Percentiles rank a stretch among this genome's conserved stretches.
Evolutionary conservation across 192 early-diverging fungal genomes (phyloP).

Genomic region (Coemansia sp.): DNA sequence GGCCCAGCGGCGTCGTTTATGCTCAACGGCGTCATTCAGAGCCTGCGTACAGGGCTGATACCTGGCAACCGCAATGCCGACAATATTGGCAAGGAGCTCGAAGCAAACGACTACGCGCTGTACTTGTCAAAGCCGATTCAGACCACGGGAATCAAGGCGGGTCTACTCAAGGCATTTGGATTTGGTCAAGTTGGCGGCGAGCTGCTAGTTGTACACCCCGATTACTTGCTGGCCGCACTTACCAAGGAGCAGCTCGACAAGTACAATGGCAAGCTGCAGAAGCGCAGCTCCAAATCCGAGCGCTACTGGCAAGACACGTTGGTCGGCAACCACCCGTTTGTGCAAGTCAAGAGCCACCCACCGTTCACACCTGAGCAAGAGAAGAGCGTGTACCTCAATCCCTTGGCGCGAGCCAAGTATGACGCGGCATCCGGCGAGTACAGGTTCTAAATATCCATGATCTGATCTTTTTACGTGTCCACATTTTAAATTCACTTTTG

Average conservation of each 20-base stretch:
- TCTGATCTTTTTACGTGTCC: not conserved
- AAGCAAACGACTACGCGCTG: constrained; percentile 72
- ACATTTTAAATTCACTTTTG: no score
- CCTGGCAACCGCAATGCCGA: constrained; percentile 87
- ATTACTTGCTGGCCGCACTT: constrained; percentile 59
- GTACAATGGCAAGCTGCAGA: constrained; percentile 16
- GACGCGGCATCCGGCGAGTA: constrained; percentile 16
- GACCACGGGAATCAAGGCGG: constrained; percentile 67
- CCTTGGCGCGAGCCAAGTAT: constrained; percentile 23
- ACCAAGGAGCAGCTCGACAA: constrained; percentile 1
- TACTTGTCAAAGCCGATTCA: constrained; percentile 74
- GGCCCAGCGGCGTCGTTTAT: constrained; percentile 92
- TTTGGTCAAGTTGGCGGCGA: constrained; percentile 75
- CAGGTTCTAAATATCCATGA: constrained; percentile 9
- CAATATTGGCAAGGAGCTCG: constrained; percentile 57
- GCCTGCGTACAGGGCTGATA: constrained; percentile 78
- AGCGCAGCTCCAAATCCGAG: constrained; percentile 4
- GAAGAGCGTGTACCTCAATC: constrained; percentile 19
- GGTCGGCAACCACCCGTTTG: constrained; percentile 39
- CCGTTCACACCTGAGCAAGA: constrained; percentile 28
- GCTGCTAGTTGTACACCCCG: constrained; percentile 65
- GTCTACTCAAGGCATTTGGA: constrained; percentile 66
- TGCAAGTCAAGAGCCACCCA: constrained; percentile 21
- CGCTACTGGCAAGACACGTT: constrained; percentile 41
- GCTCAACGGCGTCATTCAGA: constrained; percentile 87